Base-by-base conservation (phyloP, 176 grass and related monocot species). In the Zizania latifolia region DNA sequence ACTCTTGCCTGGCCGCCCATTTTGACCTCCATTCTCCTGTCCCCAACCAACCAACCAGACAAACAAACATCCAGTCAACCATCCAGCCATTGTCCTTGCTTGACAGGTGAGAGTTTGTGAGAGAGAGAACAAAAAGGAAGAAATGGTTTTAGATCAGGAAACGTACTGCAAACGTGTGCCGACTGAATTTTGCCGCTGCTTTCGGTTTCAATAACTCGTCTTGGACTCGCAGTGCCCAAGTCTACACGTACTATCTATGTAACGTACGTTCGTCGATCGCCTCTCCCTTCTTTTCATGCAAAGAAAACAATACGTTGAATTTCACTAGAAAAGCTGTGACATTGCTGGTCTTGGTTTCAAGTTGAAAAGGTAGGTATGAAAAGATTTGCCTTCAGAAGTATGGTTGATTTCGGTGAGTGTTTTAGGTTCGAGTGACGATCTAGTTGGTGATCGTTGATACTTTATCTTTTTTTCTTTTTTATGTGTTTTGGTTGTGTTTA, bases 11-110 rank as follows among this genome's bases (percentile, higher is more conserved):
- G 70, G 81, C 72, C 81, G 63, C 38, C 27, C 73, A 68, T 46
- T 59, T 76, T 76, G 72, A 83, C 31, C 21, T 32, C 10, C 4
- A 31, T 62, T 9, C 53, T 58, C 0, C 1, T 85, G 75, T 85
- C 75, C 35, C 82, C 82, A 32, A 55, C 58, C 75, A 72, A 58
- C 55, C 82, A 41, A 78, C 68, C 58, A 65, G 74, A 39, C 82
- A 41, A 78, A 58, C 58, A 65, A 82, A 39, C 55, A 53, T 16
- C 41, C 48, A 5, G n/a, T n/a, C n/a, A n/a, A 8, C 27, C 74
- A 21, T 44, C n/a, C 56, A 8, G 24, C 26, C 44, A 28, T 29
- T 23, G 17, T 48, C 60, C 30, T 68, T 51, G n/a, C 62, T 27
- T 15, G 76, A 68, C n/a, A n/a, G n/a, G n/a, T n/a, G n/a, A n/a